Base-by-base conservation (phyloP, 768 basidiomycete species). In the Russula sp. region DNA sequence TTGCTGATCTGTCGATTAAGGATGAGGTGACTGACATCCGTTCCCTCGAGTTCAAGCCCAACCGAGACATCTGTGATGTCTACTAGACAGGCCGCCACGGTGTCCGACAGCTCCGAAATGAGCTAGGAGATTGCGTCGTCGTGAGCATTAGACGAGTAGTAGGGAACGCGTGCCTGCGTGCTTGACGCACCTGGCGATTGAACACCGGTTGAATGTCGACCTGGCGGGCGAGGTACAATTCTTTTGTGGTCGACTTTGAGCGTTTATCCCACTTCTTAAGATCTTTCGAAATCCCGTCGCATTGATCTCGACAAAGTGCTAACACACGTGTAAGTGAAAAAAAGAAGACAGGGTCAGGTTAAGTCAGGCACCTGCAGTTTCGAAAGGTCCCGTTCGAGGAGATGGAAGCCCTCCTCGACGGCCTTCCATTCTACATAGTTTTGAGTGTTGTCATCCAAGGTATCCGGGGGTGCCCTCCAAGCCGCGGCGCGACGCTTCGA, bases 151-250 rank as follows among this genome's bases (percentile, higher is more conserved):
- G 24, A 24, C 14, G 26, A 38, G 50, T 49, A 38, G 46, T 57
- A 16, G 55, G 56, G 57, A 60, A 46, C 44, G 44, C 28, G 30
- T 36, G 11, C 51, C 54, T 38, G 22, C 24, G 32, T 28, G n/a
- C 51, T 56, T 38, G n/a, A 73, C 82, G 59, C 61, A 90, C 92
- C 79, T 95, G 93, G 76, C 95, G 81, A 72, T 98, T 95, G 77
- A 98, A 98, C 49, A 95, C 94, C 0, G 95, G 97, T 71, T 98
- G 97, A n/a, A 98, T 91, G 69, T 99, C 97, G 2, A 99, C 95
- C 73, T 98, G 97, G 34, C 97, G 86, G 52, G 92, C 85, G 22
- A 99, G 84, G 75, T 98, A 98, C 5, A 98, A 81, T 72, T 99
- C 97, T 73, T 94, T 98, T n/a, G 92, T 98, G 24, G 88, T 86